These are phyloP conservation scores for Codiaeum variegatum DNA, from an alignment of 441 rosid genomes.

Conservation along the genomic window DNA sequence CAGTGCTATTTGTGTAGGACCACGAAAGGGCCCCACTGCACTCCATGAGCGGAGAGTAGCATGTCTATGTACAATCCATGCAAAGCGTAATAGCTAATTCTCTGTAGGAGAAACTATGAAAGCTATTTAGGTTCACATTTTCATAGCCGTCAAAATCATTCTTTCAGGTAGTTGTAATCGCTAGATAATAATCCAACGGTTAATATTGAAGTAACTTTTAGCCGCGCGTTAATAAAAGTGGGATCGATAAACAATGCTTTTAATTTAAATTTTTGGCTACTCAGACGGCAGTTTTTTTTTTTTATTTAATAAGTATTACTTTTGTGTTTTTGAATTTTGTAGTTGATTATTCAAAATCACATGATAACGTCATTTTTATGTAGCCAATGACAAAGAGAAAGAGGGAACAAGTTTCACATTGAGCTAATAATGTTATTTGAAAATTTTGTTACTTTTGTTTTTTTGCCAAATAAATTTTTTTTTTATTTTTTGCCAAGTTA, in stretches of 20 bases:
- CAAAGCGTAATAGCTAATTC: not conserved
- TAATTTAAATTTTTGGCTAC: not conserved
- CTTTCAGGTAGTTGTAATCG: not conserved
- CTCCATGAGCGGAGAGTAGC: constrained; percentile 6
- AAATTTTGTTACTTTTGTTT: no score
- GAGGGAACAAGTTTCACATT: no score
- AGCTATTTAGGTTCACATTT: not conserved
- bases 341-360: no score
- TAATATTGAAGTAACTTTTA: not conserved
- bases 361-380: not conserved
- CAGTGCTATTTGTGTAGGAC: constrained; percentile 8
- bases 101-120: not conserved
- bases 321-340: not conserved
- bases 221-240: constrained; percentile 1
- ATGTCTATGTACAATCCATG: not conserved
- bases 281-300: not conserved
- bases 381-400: not conserved
- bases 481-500: no score
- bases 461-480: no score
- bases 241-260: not conserved
- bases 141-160: not conserved
- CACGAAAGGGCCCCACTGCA: not conserved
- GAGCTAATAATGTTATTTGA: no score
- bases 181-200: not conserved
- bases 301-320: no score